Evolutionary conservation across 2,329 filamentous ascomycete species (phyloP).

Genomic region (Monosporascus sp.): DNA sequence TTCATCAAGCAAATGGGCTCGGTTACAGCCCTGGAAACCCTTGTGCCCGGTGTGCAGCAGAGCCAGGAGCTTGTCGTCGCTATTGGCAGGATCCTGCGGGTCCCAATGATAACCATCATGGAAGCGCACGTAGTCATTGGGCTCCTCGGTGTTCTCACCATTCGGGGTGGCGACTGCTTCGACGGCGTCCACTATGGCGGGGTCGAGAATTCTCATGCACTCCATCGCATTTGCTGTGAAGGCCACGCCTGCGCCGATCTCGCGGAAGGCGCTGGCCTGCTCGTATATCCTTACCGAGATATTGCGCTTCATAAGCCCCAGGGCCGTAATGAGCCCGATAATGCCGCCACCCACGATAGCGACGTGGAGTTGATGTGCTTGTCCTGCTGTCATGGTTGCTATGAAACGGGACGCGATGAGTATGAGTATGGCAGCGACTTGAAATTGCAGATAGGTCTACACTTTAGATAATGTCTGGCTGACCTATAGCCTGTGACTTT

Average conservation of each 20-base stretch:
- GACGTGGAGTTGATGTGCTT: constrained; percentile 4
- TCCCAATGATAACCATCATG: no score
- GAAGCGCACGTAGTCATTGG: no score
- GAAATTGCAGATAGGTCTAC: no score
- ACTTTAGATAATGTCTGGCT: no score
- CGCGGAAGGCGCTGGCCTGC: constrained; percentile 14
- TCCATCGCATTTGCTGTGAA: constrained; percentile 16
- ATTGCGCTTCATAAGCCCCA: constrained; percentile 15
- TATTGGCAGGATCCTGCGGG: no score
- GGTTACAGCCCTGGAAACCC: no score
- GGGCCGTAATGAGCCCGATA: constrained; percentile 13
- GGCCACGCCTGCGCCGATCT: constrained; percentile 21
- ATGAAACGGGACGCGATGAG: not conserved
- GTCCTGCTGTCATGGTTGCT: not conserved
- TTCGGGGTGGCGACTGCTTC: constrained; percentile 7
- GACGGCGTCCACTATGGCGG: constrained; percentile 12
- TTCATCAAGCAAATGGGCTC: no score
- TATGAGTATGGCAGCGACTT: no score
- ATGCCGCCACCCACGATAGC: constrained; percentile 21
- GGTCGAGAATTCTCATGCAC: constrained; percentile 18
- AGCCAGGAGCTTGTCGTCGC: no score
- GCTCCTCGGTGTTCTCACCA: no score
- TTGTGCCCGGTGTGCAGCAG: no score
- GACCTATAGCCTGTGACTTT: no score
- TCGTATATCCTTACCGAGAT: constrained; percentile 18